Conservation (phyloP, 257 asterid genomes). For the Gynochthodes officinalis region DNA sequence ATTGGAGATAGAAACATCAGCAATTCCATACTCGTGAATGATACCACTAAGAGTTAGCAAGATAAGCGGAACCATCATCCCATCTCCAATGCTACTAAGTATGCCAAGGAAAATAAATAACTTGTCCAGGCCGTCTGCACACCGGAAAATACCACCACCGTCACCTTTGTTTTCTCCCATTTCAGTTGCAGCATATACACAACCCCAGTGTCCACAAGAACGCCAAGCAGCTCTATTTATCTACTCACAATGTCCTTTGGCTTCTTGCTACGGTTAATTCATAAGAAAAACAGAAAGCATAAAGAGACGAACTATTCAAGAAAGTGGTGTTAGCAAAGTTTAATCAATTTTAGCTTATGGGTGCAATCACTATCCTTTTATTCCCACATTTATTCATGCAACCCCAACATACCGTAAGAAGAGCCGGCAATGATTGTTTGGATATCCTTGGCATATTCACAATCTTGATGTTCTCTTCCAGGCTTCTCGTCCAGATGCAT, state of each 20-base stretch:
- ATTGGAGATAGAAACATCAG: conserved; percentile 30
- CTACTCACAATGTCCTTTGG: background rate
- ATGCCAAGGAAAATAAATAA: conserved; percentile 58
- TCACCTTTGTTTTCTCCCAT: conserved; percentile 41
- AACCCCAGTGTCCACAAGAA: background rate
- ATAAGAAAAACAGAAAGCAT: too few relatives aligned
- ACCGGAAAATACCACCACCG: conserved; percentile 40
- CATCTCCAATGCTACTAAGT: conserved; percentile 76
- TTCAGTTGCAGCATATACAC: background rate
- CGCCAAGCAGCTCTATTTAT: background rate
- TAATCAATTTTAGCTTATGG: too few relatives aligned
- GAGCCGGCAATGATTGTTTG: conserved; percentile 11
- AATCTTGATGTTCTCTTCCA: too few relatives aligned
- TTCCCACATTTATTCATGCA: too few relatives aligned
- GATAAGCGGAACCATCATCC: conserved; percentile 65
- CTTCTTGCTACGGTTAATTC: too few relatives aligned
- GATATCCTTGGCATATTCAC: background rate
- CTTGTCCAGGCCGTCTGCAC: conserved; percentile 60
- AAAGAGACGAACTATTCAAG: too few relatives aligned
- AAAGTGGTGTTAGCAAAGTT: too few relatives aligned
- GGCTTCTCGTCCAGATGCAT: too few relatives aligned
- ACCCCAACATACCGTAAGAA: too few relatives aligned
- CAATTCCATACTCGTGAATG: conserved; percentile 46
- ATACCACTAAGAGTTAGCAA: conserved; percentile 53
- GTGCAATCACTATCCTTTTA: too few relatives aligned